Conservation (phyloP, 345 rosid genomes). For the Bruguiera sexangula region DNA sequence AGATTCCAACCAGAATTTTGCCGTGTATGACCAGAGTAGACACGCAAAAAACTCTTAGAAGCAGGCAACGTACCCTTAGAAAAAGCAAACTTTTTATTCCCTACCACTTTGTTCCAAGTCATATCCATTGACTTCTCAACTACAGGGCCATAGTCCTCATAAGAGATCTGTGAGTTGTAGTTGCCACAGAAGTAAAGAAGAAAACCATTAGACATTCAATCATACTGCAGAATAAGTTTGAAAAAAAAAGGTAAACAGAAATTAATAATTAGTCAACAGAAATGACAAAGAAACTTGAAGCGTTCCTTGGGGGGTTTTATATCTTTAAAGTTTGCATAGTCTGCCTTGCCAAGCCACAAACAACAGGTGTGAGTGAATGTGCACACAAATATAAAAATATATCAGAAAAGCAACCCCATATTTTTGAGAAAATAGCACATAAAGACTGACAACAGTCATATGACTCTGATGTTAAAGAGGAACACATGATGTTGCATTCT, state of each 20-base stretch:
- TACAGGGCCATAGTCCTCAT: constrained; percentile 29
- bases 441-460: too few relatives aligned
- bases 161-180: constrained; percentile 18
- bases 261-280: constrained; percentile 3
- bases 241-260: background rate
- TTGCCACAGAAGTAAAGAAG: background rate
- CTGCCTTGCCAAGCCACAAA: background rate
- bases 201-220: background rate
- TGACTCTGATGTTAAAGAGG: too few relatives aligned
- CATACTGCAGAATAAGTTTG: background rate
- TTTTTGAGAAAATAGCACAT: too few relatives aligned
- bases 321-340: background rate
- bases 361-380: background rate
- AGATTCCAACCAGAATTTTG: background rate
- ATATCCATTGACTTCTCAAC: constrained; percentile 39
- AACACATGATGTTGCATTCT: too few relatives aligned
- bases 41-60: background rate
- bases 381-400: too few relatives aligned
- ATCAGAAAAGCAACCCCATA: too few relatives aligned
- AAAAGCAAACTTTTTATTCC: constrained; percentile 32
- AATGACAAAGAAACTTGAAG: background rate
- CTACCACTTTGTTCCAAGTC: constrained; percentile 38
- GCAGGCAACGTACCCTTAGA: constrained; percentile 36
- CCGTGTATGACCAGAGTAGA: background rate
- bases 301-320: background rate